Evolutionary conservation across 2,329 filamentous ascomycete genomes (phyloP), one percentile per base, ranked within the genome.

Genomic region (Sarocladium strictum): DNA sequence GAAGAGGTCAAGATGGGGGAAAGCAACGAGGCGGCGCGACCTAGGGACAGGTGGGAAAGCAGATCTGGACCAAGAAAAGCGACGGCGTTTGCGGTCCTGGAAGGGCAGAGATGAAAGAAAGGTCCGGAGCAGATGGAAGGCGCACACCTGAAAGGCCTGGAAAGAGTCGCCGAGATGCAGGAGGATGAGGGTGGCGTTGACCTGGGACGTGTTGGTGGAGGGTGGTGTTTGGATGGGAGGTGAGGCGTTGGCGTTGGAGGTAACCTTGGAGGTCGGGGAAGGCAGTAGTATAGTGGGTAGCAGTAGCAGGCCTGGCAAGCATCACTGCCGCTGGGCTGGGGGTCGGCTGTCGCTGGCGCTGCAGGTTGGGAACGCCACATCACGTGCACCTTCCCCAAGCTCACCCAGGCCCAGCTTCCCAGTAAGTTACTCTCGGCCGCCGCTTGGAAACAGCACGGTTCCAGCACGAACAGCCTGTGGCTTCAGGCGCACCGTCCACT

Each of bases 231-330:
- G 47, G 47, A 21, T 35, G 27, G 47, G 47, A 51, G 47, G 27
- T 51, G 47, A 51, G 47, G 47, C 26, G 47, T 51, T 51, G 47
- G 47, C 26, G 47, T 51, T 51, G 47, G 47, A 51, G 47, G 47
- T 17, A 51, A 51, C 47, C 47, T 51, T 49, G 43, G 47, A 32
- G 47, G 23, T 49, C 26, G 43, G 43, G 43, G 43, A 49, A 49
- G 26, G 43, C n/a, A n/a, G n/a, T n/a, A n/a, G n/a, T n/a, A n/a
- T n/a, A n/a, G n/a, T n/a, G n/a, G n/a, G n/a, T n/a, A n/a, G n/a
- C n/a, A n/a, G n/a, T n/a, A n/a, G n/a, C n/a, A n/a, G n/a, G n/a
- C n/a, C 24, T 49, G 43, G 23, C 26, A n/a, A 29, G 43, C 43
- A 49, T 27, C 43, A n/a, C 27, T 51, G 6, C 26, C 15, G 23